Evolutionary conservation across 2,329 filamentous ascomycete genomes (phyloP).

Genomic region (Nectriaceae sp.): DNA sequence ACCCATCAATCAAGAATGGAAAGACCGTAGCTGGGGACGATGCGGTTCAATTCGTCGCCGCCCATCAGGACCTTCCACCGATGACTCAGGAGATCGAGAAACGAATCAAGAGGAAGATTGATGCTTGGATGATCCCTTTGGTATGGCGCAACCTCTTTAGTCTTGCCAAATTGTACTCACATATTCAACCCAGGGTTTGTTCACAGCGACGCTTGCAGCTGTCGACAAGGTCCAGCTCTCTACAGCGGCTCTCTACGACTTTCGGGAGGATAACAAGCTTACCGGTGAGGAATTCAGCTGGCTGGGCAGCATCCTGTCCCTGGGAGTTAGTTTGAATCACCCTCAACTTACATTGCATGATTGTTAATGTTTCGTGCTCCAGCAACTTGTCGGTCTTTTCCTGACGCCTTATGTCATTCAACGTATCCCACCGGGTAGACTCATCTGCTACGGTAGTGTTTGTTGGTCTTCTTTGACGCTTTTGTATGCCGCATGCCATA

Average conservation of each 20-base stretch:
- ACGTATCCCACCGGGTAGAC: constrained; percentile 14
- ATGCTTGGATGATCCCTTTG: constrained; percentile 18
- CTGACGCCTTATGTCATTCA: constrained; percentile 13
- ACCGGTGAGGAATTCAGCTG: constrained; percentile 21
- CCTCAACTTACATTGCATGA: background rate
- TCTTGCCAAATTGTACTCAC: background rate
- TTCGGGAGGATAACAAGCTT: constrained; percentile 17
- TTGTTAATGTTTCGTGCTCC: background rate
- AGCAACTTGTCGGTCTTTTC: background rate
- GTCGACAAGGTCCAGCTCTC: constrained; percentile 34
- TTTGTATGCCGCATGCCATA: constrained; percentile 13
- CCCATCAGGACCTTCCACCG: constrained; percentile 8
- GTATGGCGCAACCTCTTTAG: background rate
- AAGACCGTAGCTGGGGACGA: constrained; percentile 5
- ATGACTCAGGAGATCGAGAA: constrained; percentile 20
- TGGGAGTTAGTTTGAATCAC: constrained; percentile 12
- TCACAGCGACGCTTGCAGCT: constrained; percentile 4
- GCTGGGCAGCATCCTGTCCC: constrained; percentile 20
- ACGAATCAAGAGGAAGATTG: constrained; percentile 18
- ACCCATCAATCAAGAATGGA: constrained; percentile 2
- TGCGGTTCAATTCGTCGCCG: constrained; percentile 12
- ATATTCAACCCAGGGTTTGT: constrained; percentile 4
- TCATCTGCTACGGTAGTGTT: constrained; percentile 10
- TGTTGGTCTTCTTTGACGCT: constrained; percentile 15
- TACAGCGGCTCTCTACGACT: constrained; percentile 28